Percentiles rank a stretch among this genome's conserved stretches.
phyloP scores from a whole-genome alignment of 2,329 filamentous ascomycete species.

The Epichloe brachyelytri region DNA sequence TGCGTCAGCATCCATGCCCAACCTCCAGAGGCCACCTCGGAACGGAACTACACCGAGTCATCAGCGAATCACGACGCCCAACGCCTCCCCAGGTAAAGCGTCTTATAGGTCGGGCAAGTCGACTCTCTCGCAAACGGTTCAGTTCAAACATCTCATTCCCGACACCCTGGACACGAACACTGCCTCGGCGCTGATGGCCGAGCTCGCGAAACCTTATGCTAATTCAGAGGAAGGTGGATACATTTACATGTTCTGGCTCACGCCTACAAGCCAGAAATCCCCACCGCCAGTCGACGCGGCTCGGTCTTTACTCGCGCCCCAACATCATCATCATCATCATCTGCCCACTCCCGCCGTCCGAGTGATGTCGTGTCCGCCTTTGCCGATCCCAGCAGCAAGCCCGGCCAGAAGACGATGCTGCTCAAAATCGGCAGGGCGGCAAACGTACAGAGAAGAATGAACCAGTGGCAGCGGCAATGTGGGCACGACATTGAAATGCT shows the following conservation, averaged over 20 bases:
- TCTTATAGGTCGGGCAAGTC: slow-evolving; percentile 19
- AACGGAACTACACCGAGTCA: background rate
- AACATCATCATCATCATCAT: slow-evolving; percentile 10
- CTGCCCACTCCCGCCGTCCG: slow-evolving; percentile 29
- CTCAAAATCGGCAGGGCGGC: slow-evolving; percentile 55
- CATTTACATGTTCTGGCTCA: slow-evolving; percentile 99
- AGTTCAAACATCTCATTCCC: slow-evolving; percentile 48
- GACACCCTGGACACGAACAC: slow-evolving; percentile 51
- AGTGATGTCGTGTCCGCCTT: slow-evolving; percentile 44
- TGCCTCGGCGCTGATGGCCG: slow-evolving; percentile 57
- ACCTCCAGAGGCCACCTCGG: background rate
- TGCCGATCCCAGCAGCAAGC: slow-evolving; percentile 20
- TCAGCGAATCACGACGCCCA: slow-evolving; percentile 4
- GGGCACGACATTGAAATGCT: slow-evolving; percentile 79
- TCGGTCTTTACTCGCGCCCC: slow-evolving; percentile 45
- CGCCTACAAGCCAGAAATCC: slow-evolving; percentile 42
- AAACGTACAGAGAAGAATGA: slow-evolving; percentile 83
- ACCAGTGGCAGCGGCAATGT: slow-evolving; percentile 89
- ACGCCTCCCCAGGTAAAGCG: slow-evolving; percentile 17
- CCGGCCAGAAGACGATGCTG: slow-evolving; percentile 45
- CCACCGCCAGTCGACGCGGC: slow-evolving; percentile 45
- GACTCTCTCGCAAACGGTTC: slow-evolving; percentile 17
- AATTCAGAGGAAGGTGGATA: slow-evolving; percentile 73
- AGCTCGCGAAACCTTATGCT: slow-evolving; percentile 54
- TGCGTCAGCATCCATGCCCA: slow-evolving; percentile 11